Percentiles rank a stretch among this genome's conserved stretches.
Evolutionary conservation across 1,284 basidiomycete species (phyloP).

Genomic region (Grifola frondosa): DNA sequence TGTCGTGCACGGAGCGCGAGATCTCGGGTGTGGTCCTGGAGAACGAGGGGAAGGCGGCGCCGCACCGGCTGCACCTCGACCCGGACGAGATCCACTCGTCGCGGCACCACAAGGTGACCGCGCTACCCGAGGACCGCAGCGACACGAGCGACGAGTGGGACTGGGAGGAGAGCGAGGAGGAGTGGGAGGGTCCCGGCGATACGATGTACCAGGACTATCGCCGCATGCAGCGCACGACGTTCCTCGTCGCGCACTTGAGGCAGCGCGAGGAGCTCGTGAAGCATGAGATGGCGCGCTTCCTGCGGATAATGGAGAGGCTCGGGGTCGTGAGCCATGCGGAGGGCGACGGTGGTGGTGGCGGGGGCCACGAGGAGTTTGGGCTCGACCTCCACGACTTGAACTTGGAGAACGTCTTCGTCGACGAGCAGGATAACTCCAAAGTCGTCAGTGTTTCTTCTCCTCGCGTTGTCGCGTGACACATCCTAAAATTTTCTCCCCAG

Average conservation of each 20-base stretch:
- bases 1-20: conserved; percentile 66
- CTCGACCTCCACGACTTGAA: conserved; percentile 79
- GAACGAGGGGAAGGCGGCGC: conserved; percentile 70
- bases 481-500: conserved; percentile 36
- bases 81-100: conserved; percentile 70
- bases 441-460: conserved; percentile 52
- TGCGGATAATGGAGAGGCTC: conserved; percentile 61
- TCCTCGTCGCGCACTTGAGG: conserved; percentile 66
- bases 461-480: conserved; percentile 4
- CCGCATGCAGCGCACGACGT: conserved; percentile 72
- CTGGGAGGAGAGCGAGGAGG: conserved; percentile 71
- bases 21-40: conserved; percentile 66
- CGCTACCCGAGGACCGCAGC: conserved; percentile 65
- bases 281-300: conserved; percentile 70
- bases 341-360: conserved; percentile 31
- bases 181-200: conserved; percentile 72
- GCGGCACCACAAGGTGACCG: conserved; percentile 63
- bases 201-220: conserved; percentile 77
- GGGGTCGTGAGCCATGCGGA: conserved; percentile 29
- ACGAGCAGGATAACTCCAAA: conserved; percentile 59
- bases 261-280: conserved; percentile 60
- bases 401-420: conserved; percentile 79
- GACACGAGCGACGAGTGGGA: conserved; percentile 75
- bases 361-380: conserved; percentile 56
- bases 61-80: conserved; percentile 73